Base-by-base conservation (phyloP, 1,284 basidiomycete species). In the Malassezia globosa region DNA sequence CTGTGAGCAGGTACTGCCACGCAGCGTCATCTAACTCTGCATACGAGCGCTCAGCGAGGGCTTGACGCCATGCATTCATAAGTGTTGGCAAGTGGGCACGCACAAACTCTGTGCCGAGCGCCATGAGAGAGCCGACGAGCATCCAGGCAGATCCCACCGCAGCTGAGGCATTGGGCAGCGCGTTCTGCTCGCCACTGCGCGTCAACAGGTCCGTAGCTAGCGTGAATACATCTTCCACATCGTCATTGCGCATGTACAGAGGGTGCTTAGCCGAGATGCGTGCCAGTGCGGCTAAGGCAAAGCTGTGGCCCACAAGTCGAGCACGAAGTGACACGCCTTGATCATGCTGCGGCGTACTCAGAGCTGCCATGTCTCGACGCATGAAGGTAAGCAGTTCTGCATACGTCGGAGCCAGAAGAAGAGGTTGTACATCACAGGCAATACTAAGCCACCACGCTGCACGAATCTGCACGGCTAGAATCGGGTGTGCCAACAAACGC, bases 91-190 rank as follows among this genome's bases (percentile, higher is more conserved):
- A 78, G 72, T 96, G 89, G 0, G 85, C 80, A 26, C 87, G 81
- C 41, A 95, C 87, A 62, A 96, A 95, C 60, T 87, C 84, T 5
- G 87, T 87, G 0, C 92, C 92, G 3, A 96, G 81, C 4, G 84
- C 80, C 84, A 95, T 89, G 41, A 97, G 76, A 0, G 87, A 82
- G 0, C 85, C 83, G 48, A 97, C 85, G 31, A 87, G 76, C 13
- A 83, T 87, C 94, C 94, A 97, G 0, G 92, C 88, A 2, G 92
- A 83, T 65, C 90, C 87, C 8, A 96, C 82, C 69, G 95, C 89
- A 37, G 87, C 77, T 7, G 80, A 79, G 0, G 87, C 88, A 26
- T 86, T 74, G 42, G 79, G 78, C 39, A 96, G 77, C 48, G 90
- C 85, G 13, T 27, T 31, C 67, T 95, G 90, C 50, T 94, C 87